Percentiles rank a stretch among this genome's conserved stretches.
Conservation (phyloP, 768 basidiomycete species). For the Lactarius sanguifluus region DNA sequence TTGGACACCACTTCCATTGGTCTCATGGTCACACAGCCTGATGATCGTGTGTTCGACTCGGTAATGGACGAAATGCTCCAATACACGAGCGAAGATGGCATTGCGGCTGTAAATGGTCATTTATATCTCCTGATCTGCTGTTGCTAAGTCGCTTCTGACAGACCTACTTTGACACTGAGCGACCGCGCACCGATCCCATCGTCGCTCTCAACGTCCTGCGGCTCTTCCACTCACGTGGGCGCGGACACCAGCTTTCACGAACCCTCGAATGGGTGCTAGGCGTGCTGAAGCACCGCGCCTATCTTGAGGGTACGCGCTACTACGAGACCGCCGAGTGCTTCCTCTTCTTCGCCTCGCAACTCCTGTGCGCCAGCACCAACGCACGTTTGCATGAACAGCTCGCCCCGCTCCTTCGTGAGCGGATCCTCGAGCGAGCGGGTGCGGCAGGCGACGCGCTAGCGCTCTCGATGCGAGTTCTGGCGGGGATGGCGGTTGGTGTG, state of each 20-base stretch:
- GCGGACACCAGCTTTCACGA: slow-evolving; percentile 45
- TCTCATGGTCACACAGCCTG: slow-evolving; percentile 42
- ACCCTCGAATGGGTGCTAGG: slow-evolving; percentile 51
- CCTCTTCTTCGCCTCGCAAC: slow-evolving; percentile 50
- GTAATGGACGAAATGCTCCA: slow-evolving; percentile 60
- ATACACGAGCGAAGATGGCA: slow-evolving; percentile 50
- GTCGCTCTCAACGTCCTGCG: slow-evolving; percentile 52
- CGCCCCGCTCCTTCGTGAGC: slow-evolving; percentile 45
- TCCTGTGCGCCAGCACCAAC: slow-evolving; percentile 41
- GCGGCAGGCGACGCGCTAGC: slow-evolving; percentile 52
- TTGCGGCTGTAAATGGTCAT: slow-evolving; percentile 33
- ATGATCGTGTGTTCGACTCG: slow-evolving; percentile 38
- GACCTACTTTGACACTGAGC: slow-evolving; percentile 53
- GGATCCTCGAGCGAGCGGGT: slow-evolving; percentile 51
- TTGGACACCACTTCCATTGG: slow-evolving; percentile 59
- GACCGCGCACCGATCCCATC: slow-evolving; percentile 53
- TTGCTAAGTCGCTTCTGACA: slow-evolving; percentile 30
- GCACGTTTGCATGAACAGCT: slow-evolving; percentile 39
- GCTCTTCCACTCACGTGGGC: slow-evolving; percentile 52
- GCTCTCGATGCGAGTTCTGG: slow-evolving; percentile 55
- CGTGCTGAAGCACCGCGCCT: slow-evolving; percentile 52
- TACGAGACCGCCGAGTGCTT: slow-evolving; percentile 54
- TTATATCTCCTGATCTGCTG: background rate
- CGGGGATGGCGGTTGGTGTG: slow-evolving; percentile 44
- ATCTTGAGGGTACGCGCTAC: slow-evolving; percentile 55